Evolutionary conservation across 2,329 filamentous ascomycete species (phyloP).

Genomic region (Phoma sp.): DNA sequence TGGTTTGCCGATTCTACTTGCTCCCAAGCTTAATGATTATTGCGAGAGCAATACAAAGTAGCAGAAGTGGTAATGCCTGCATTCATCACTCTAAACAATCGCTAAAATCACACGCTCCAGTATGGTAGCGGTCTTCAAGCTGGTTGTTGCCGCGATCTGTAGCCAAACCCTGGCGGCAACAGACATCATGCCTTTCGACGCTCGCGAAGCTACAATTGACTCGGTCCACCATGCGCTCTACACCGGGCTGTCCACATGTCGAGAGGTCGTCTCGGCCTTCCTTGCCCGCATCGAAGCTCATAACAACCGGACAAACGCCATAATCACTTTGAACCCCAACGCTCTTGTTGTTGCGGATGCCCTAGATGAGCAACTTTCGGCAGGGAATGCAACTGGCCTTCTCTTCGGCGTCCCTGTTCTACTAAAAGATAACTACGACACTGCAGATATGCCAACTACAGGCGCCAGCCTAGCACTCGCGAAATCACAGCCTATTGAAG

Average conservation of each 20-base stretch:
- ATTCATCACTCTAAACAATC: neutral
- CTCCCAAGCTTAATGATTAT: neutral
- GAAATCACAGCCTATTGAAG: conserved; percentile 55
- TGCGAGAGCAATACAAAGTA: neutral
- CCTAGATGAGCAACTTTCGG: conserved; percentile 56
- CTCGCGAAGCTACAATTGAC: conserved; percentile 66
- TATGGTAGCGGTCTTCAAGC: neutral
- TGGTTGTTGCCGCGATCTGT: conserved; percentile 17
- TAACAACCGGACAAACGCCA: conserved; percentile 65
- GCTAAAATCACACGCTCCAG: neutral
- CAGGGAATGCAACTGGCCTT: conserved; percentile 58
- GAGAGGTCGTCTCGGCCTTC: conserved; percentile 62
- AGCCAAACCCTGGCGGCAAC: conserved; percentile 9
- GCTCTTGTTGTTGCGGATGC: conserved; percentile 59
- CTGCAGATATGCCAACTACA: conserved; percentile 64
- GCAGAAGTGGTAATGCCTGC: conserved; percentile 1
- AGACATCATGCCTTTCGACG: conserved; percentile 55
- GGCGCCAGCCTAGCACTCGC: conserved; percentile 62
- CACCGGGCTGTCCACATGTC: conserved; percentile 61
- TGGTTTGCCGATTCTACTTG: neutral
- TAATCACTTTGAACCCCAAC: conserved; percentile 61
- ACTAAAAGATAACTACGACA: conserved; percentile 71
- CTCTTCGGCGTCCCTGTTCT: conserved; percentile 69
- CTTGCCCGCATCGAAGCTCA: conserved; percentile 64
- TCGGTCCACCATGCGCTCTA: conserved; percentile 64